Base-by-base conservation (phyloP, 1,139 yeast species). In the Candida tetrigidarum region DNA sequence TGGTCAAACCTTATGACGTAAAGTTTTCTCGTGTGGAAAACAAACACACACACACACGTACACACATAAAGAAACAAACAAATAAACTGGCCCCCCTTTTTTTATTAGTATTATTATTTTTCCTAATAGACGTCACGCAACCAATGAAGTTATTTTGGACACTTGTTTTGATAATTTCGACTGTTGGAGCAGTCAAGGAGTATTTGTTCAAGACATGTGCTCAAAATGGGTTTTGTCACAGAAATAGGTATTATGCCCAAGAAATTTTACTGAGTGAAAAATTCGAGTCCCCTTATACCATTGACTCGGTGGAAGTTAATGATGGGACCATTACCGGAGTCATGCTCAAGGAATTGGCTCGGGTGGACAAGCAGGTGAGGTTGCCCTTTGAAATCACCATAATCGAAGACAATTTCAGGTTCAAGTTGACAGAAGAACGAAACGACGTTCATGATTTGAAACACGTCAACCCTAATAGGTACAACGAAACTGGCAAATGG, bases 161-260 rank as follows among this genome's bases (percentile, higher is more conserved):
- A 22, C 20, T 44, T 12, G 19, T 47, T 11, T 41, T 42, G 18
- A 27, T 43, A 35, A 15, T 44, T 14, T 33, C 51, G 2, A 39
- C 45, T 4, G 62, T 48, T 5, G 20, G 50, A 6, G 84, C 84
- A 0, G 93, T 83, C 20, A 86, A 89, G 61, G 80, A 78, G 10
- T 81, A 84, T 56, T 66, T 91, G 47, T 88, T 92, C 71, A 88
- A 89, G 63, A 81, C 78, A 12, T 93, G 99, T 66, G 82, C 74
- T 9, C 84, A 87, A 55, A 80, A 92, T 16, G 96, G 97, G 7
- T 92, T 93, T 61, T 93, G 99, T 62, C 69, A 77, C 42, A 75
- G 99, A 59, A 90, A 93, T 58, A 69, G 95, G 43, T 81, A 81
- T 49, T 91, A 78, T 62, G 93, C 95, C 2, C 57, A 62, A 12